Conservation (phyloP, 441 rosid species). For the Aleurites moluccanus region DNA sequence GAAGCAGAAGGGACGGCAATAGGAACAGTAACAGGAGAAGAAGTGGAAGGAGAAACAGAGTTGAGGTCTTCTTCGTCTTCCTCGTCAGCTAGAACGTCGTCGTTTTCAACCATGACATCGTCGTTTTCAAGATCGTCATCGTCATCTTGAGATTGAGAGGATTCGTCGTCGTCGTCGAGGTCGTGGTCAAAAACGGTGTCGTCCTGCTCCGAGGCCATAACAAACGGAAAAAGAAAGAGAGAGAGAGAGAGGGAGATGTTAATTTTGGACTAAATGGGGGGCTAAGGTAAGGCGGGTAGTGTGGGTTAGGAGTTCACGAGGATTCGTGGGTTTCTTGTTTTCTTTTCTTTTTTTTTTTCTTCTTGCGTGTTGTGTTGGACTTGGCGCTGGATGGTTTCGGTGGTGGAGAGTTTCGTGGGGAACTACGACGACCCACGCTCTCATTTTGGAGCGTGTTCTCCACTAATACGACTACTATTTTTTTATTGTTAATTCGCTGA, state of each 20-base stretch:
- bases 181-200: conserved; percentile 54
- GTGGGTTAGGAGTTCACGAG: conserved; percentile 41
- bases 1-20: conserved; percentile 48
- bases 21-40: conserved; percentile 31
- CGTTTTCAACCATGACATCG: conserved; percentile 37
- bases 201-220: conserved; percentile 53
- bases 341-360: neutral
- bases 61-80: conserved; percentile 59
- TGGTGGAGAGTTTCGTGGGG: conserved; percentile 16
- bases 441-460: conserved; percentile 10
- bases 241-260: neutral
- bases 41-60: conserved; percentile 42
- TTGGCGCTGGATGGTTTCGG: conserved; percentile 20
- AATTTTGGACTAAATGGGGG: conserved; percentile 13
- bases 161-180: conserved; percentile 42
- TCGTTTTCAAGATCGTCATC: conserved; percentile 46
- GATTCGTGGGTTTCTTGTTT: conserved; percentile 18
- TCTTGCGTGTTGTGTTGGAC: conserved; percentile 33
- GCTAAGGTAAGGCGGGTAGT: neutral
- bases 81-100: conserved; percentile 35
- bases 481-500: no score
- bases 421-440: conserved; percentile 21
- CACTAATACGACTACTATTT: no score
- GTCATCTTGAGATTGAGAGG: conserved; percentile 34
- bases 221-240: neutral